Base-by-base conservation (phyloP, 495 filamentous ascomycete species). In the Aspergillus saccharolyticus region DNA sequence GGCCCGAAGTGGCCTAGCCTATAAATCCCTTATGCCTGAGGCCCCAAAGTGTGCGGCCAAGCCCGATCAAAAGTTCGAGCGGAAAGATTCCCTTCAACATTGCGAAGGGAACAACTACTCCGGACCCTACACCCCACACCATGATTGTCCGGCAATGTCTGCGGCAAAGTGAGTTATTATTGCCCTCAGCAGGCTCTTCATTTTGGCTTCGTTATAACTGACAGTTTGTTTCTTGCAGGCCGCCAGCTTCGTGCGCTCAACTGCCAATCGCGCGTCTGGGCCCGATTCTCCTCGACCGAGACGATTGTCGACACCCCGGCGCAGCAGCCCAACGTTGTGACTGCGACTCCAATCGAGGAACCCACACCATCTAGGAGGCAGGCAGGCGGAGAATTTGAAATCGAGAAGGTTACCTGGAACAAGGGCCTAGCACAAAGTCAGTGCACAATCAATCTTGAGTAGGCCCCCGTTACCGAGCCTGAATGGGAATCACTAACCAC, bases 61-160 rank as follows among this genome's bases (percentile, higher is more conserved):
- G 74, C 59, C 69, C 62, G 66, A 66, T 66, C 63, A 74, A 76
- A 76, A 76, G 72, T 76, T 76, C 72, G 61, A 60, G 64, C 25
- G 65, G 63, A 69, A 69, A 66, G 65, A 63, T 61, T 63, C 61
- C 64, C 63, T 57, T 54, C 53, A 56, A 51, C 21, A 18, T 56
- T 44, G 53, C 22, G 55, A 46, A 39, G 21, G 44, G 57, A 25
- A 43, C 33, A 39, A 42, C 46, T 53, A 46, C 56, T 58, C 59
- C 54, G 43, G 48, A 50, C 55, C 58, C 53, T 24, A 45, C 63
- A 50, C 55, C 58, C 53, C 21, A 45, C 63, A 75, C 49, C 44
- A 78, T 78, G 75, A 78, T 78, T 67, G 66, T 77, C 62, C 73
- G 74, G 62, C 64, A 72, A 50, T 70, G 66, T 63, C 59, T 71